Conservation (phyloP, 805 yeast species). For the Nakazawaea molendinolei region DNA sequence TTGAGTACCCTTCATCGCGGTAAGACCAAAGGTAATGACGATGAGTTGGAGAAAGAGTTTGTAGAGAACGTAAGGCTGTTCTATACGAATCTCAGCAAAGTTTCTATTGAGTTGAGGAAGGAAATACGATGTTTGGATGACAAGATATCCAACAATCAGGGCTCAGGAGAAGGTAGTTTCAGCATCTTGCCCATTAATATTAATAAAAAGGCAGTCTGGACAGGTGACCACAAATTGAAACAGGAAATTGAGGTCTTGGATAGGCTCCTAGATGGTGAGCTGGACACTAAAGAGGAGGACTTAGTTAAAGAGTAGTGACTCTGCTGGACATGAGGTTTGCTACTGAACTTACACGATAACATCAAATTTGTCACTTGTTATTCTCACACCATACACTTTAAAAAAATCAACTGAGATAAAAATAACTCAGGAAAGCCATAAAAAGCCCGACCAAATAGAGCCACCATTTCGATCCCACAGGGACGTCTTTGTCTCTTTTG, state of each 20-base stretch:
- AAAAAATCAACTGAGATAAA: background rate
- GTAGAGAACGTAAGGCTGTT: slow-evolving; percentile 37
- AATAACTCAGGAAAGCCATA: background rate
- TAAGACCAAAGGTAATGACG: slow-evolving; percentile 17
- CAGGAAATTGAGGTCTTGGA: slow-evolving; percentile 35
- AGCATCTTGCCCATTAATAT: slow-evolving; percentile 57
- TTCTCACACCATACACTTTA: too few species aligned
- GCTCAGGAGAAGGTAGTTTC: background rate
- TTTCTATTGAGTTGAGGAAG: slow-evolving; percentile 53
- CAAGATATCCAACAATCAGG: slow-evolving; percentile 38
- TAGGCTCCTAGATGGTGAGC: slow-evolving; percentile 15
- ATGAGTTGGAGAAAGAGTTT: slow-evolving; percentile 27
- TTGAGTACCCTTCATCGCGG: slow-evolving; percentile 33
- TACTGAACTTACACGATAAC: too few species aligned
- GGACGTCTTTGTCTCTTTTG: slow-evolving; percentile 28
- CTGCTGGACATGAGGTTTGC: too few species aligned
- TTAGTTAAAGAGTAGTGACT: background rate
- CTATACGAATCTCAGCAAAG: slow-evolving; percentile 46
- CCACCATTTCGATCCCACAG: background rate
- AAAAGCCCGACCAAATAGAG: background rate
- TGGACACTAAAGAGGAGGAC: background rate
- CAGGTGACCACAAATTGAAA: slow-evolving; percentile 52
- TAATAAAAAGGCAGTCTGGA: slow-evolving; percentile 63
- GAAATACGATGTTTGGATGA: slow-evolving; percentile 64
- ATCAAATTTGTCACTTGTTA: too few species aligned